Base-by-base conservation (phyloP, 345 rosid species). In the Camelina laxa region DNA sequence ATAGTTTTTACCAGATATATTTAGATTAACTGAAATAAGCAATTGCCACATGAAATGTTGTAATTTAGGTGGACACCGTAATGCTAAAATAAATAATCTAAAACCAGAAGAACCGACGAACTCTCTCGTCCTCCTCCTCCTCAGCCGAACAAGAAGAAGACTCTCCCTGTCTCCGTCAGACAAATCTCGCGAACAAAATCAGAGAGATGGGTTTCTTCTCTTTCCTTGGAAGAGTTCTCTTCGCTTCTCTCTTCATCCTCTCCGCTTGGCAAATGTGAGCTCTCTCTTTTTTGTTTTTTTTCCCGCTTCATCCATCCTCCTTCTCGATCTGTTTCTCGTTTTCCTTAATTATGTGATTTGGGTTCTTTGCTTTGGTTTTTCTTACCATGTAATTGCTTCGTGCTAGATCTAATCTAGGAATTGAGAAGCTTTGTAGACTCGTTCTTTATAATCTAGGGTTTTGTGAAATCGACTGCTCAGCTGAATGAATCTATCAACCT, bases 231-330 rank as follows among this genome's bases (percentile, higher is more conserved):
- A 83, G 98, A 76, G 89, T 93, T 72, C 91, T 93, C 70, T 90
- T 93, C 74, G 90, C 98, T 73, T 90, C 97, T 62, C 73, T 90
- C 73, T 93, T 93, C 81, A 85, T 90, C 77, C 96, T 93, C 82
- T 91, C 97, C 60, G 93, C 97, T 67, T 89, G 95, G 93, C 95
- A 91, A 80, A 90, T 89, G 97, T 92, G 55, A 73, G 41, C 31
- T 47, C 68, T 19, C n/a, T 11, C 24, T 7, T 45, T 45, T 44
- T 27, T 15, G 6, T 45, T 45, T 44, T 27, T 15, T 48, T 3
- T 56, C 16, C 17, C 8, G 24, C 30, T 54, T 51, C 41, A 36
- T 9, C 10, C 14, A 1, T 39, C 2, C 38, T 9, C 6, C 20
- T 41, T 36, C 53, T 65, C 11, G 62, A 63, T 60, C 51, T 81